Base-by-base conservation (phyloP, 2,329 filamentous ascomycete species). In the Colletotrichum sp. region DNA sequence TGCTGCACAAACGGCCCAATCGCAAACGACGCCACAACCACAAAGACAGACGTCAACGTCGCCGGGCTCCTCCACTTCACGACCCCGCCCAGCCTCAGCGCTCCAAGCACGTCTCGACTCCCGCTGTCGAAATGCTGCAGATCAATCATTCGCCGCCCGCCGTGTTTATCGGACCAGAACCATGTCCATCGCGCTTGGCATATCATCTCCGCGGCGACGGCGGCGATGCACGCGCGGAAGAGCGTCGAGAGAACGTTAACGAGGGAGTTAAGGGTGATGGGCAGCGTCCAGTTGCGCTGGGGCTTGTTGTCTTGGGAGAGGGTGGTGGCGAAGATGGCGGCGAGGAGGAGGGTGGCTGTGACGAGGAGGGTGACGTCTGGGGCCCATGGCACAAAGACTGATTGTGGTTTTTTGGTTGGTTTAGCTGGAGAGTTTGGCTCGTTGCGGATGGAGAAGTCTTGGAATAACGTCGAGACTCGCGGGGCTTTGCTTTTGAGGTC, bases 261-360 rank as follows among this genome's bases (percentile, higher is more conserved):
- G 3, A 79, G n/a, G 3, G 79, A 74, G 61, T 79, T 80, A 32
- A 80, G 73, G 48, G 77, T 80, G 64, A 80, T 78, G 15, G 75
- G 76, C 10, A 78, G 73, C 1, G 77, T 70, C 78, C 77, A 80
- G 25, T 79, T 70, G 3, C 77, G 76, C 13, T 76, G 55, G 30
- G 34, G 48, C 43, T 73, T 71, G 8, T 66, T 68, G 16, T 80
- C 22, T 15, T 64, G 78, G 13, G 52, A 72, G 5, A 70, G 22
- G 13, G 78, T 36, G 8, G 79, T 67, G 16, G 66, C 61, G 39
- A 78, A 70, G 32, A 70, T 78, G 15, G 76, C 76, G 5, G 58
- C 77, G 43, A 48, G 43, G n/a, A 48, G 43, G 43, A 0, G 2
- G 1, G 2, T 6, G n/a, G 43, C 43, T 22, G 43, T 13, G 43